Evolutionary conservation across 2,329 filamentous ascomycete species (phyloP).

Genomic region (Chrysosporium keratinophilum): DNA sequence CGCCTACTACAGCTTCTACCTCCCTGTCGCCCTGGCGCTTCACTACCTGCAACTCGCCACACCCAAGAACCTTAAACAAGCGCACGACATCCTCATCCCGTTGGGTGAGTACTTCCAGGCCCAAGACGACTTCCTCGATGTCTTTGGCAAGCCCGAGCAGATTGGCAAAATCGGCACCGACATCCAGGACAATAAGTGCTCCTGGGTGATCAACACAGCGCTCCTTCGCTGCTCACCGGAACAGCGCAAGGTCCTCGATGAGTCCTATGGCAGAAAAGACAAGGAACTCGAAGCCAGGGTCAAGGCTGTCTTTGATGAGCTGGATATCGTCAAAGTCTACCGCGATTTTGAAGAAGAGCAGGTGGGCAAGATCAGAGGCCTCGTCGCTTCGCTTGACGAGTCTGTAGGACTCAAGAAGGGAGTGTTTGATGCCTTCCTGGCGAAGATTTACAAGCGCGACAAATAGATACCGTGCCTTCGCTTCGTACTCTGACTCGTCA

Average conservation of each 20-base stretch:
- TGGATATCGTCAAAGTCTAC: slow-evolving; percentile 75
- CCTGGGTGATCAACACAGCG: slow-evolving; percentile 94
- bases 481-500: neutral
- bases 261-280: slow-evolving; percentile 92
- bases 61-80: slow-evolving; percentile 76
- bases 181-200: slow-evolving; percentile 99
- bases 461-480: slow-evolving; percentile 51
- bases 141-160: slow-evolving; percentile 81
- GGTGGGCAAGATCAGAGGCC: slow-evolving; percentile 62
- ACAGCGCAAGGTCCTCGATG: slow-evolving; percentile 77
- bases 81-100: slow-evolving; percentile 85
- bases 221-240: slow-evolving; percentile 68
- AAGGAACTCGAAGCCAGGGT: slow-evolving; percentile 68
- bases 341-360: slow-evolving; percentile 80
- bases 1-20: slow-evolving; percentile 98
- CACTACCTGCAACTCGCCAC: slow-evolving; percentile 77
- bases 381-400: slow-evolving; percentile 76
- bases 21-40: slow-evolving; percentile 84
- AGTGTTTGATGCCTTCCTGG: slow-evolving; percentile 79
- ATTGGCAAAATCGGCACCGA: slow-evolving; percentile 99
- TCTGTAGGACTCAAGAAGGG: slow-evolving; percentile 77
- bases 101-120: slow-evolving; percentile 99
- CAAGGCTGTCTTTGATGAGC: slow-evolving; percentile 79
- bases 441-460: slow-evolving; percentile 97
- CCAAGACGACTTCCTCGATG: slow-evolving; percentile 98